These are phyloP conservation scores for Brassica nigra DNA, from an alignment of 345 rosid species.

Conservation along the genomic window DNA sequence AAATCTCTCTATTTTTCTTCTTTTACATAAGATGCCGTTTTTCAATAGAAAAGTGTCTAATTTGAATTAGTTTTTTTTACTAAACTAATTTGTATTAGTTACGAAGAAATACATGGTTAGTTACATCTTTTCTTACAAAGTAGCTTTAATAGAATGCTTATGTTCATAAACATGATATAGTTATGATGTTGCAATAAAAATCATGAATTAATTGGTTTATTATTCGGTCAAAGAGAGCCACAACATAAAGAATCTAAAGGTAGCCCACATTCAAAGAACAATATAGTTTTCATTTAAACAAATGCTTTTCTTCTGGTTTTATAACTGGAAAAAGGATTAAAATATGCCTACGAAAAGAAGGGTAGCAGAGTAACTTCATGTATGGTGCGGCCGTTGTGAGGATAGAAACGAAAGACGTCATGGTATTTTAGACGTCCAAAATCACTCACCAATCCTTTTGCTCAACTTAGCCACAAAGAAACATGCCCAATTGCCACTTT, in stretches of 20 bases:
- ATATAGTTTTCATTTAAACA: background rate
- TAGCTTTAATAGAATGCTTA: background rate
- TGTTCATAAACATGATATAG: background rate
- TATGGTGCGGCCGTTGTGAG: background rate
- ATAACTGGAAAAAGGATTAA: background rate
- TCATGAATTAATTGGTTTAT: background rate
- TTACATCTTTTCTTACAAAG: background rate
- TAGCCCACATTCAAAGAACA: conserved; percentile 31
- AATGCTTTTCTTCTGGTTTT: background rate
- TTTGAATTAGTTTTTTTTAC: background rate
- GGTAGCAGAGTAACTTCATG: conserved; percentile 5
- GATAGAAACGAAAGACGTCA: conserved; percentile 18
- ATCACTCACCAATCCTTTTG: conserved; percentile 21
- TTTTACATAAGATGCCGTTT: background rate
- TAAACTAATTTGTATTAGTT: background rate
- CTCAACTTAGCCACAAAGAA: conserved; percentile 35
- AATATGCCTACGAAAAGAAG: background rate
- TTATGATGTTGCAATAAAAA: conserved; percentile 9
- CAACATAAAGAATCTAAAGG: conserved; percentile 33
- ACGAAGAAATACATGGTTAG: conserved; percentile 4
- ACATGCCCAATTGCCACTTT: conserved; percentile 17
- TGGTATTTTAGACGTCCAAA: conserved; percentile 17
- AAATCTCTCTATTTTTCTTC: background rate
- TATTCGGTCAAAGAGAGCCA: conserved; percentile 38
- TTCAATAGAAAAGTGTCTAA: background rate